These are phyloP conservation scores for Yamadazyma atlantica DNA, from an alignment of 1,139 yeast species.

Conservation along the genomic window DNA sequence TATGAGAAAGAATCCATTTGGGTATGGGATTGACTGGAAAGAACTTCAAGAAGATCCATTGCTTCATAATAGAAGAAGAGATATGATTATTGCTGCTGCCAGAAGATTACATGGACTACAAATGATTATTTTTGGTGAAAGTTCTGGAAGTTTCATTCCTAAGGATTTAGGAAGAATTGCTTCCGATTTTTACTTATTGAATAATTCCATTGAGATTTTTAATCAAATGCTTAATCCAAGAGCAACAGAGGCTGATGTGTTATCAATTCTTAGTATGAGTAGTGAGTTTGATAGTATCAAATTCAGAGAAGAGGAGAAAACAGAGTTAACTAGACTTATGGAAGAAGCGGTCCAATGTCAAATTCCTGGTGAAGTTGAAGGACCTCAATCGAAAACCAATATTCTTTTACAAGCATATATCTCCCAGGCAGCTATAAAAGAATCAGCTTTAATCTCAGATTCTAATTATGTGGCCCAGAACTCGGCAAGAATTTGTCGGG, in stretches of 20 bases:
- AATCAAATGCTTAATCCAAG: constrained; percentile 79
- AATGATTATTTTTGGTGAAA: constrained; percentile 91
- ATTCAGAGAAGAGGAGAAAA: constrained; percentile 82
- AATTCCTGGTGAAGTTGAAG: constrained; percentile 72
- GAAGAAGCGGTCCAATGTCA: constrained; percentile 75
- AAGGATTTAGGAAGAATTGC: constrained; percentile 95
- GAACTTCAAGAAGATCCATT: constrained; percentile 83
- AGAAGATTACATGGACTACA: constrained; percentile 78
- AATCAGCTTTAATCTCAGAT: constrained; percentile 83
- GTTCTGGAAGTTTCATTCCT: constrained; percentile 73
- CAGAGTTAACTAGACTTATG: constrained; percentile 64
- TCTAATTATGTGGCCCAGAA: constrained; percentile 94
- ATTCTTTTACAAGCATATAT: constrained; percentile 84
- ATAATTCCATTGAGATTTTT: constrained; percentile 85
- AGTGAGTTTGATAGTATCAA: constrained; percentile 91
- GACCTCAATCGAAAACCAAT: constrained; percentile 85
- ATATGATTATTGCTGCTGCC: constrained; percentile 78
- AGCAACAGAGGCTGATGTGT: constrained; percentile 90
- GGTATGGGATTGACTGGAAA: constrained; percentile 90
- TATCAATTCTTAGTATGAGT: constrained; percentile 89
- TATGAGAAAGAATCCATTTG: constrained; percentile 91
- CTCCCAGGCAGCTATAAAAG: constrained; percentile 69
- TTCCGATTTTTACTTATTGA: constrained; percentile 85
- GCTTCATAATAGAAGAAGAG: constrained; percentile 68
- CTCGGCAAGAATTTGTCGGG: constrained; percentile 88